Percentiles rank a stretch among this genome's conserved stretches.
phyloP scores from a whole-genome alignment of 805 yeast species.

The Starmerella lactis-condensi region DNA sequence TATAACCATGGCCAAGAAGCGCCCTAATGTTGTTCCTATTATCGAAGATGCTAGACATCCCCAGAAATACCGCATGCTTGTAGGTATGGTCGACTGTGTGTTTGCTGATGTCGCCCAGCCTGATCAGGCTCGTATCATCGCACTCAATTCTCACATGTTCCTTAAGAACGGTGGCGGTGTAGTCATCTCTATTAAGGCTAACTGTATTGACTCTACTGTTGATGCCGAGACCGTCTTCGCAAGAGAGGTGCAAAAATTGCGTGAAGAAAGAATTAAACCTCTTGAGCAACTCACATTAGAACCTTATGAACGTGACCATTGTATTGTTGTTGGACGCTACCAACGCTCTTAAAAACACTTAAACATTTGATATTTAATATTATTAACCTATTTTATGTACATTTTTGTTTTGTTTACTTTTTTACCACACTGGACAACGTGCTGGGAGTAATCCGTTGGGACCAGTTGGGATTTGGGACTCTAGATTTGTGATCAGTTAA shows the following conservation, averaged over 20 bases:
- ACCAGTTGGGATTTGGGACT: no score
- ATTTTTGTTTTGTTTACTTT: neutral
- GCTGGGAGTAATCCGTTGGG: no score
- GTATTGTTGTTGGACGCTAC: slow-evolving; percentile 95
- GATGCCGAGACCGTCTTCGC: slow-evolving; percentile 99
- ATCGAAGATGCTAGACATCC: slow-evolving; percentile 99
- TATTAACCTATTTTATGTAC: neutral
- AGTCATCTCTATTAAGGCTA: slow-evolving; percentile 95
- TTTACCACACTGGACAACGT: no score
- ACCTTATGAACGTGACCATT: slow-evolving; percentile 99
- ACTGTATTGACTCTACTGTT: slow-evolving; percentile 98
- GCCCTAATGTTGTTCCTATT: slow-evolving; percentile 97
- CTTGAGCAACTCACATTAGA: slow-evolving; percentile 95
- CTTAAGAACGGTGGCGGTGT: slow-evolving; percentile 97
- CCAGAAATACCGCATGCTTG: slow-evolving; percentile 96
- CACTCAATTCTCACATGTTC: slow-evolving; percentile 94
- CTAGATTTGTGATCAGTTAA: no score
- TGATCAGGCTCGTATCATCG: slow-evolving; percentile 99
- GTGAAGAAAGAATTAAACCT: slow-evolving; percentile 98
- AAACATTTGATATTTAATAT: neutral
- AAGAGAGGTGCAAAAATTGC: slow-evolving; percentile 94
- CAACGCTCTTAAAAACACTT: no score
- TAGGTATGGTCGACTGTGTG: slow-evolving; percentile 97
- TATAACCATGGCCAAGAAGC: slow-evolving; percentile 98
- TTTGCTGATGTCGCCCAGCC: slow-evolving; percentile 99